Evolutionary conservation across 2,329 filamentous ascomycete genomes (phyloP).

Genomic region (Cladophialophora immunda): DNA sequence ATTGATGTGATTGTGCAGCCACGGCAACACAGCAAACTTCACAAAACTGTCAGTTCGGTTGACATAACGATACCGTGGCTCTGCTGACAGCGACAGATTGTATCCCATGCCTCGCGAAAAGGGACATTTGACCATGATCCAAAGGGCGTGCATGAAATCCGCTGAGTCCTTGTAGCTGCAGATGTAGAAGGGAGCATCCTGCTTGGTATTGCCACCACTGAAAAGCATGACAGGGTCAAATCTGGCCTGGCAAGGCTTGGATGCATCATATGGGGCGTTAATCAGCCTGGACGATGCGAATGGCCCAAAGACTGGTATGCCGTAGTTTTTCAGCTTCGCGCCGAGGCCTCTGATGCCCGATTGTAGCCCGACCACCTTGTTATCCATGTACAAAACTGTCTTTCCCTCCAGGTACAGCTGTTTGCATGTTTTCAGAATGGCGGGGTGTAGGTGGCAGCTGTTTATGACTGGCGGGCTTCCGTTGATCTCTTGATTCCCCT

Average conservation of each 20-base stretch:
- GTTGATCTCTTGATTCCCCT: slow-evolving; percentile 35
- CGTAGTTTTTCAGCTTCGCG: slow-evolving; percentile 36
- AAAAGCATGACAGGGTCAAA: slow-evolving; percentile 36
- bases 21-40: slow-evolving; percentile 29
- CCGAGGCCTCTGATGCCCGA: slow-evolving; percentile 34
- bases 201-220: slow-evolving; percentile 25
- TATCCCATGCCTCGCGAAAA: slow-evolving; percentile 35
- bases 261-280: background rate
- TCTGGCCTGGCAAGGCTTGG: background rate
- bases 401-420: slow-evolving; percentile 31
- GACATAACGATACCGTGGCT: slow-evolving; percentile 14
- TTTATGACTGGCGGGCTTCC: slow-evolving; percentile 30
- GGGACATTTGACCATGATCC: slow-evolving; percentile 36
- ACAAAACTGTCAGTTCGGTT: slow-evolving; percentile 29
- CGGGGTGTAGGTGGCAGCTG: slow-evolving; percentile 29
- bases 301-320: slow-evolving; percentile 33
- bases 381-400: slow-evolving; percentile 33
- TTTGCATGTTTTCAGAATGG: slow-evolving; percentile 33
- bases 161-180: slow-evolving; percentile 31
- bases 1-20: slow-evolving; percentile 31
- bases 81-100: slow-evolving; percentile 27
- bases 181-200: slow-evolving; percentile 32
- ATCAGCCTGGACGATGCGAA: slow-evolving; percentile 25
- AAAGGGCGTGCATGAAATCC: slow-evolving; percentile 35
- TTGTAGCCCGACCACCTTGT: slow-evolving; percentile 34